phyloP scores from a whole-genome alignment of 176 grass and related monocot genomes.

The Oryza longistaminata region DNA sequence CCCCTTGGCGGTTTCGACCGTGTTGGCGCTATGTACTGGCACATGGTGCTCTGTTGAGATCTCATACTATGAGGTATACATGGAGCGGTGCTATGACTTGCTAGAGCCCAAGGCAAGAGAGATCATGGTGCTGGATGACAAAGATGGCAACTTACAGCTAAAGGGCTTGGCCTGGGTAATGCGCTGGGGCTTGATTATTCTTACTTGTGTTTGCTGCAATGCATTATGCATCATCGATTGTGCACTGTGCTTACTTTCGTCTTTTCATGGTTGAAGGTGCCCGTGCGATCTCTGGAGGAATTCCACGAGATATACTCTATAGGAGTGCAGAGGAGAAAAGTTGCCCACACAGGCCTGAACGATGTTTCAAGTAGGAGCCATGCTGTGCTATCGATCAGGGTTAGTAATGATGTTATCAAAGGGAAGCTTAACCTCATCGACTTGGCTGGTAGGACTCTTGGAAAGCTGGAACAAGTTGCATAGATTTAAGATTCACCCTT shows the following conservation, averaged over 20 bases:
- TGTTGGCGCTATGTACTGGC: slow-evolving; percentile 54
- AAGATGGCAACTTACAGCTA: slow-evolving; percentile 70
- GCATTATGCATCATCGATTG: neutral
- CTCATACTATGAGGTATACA: slow-evolving; percentile 88
- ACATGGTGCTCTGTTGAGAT: slow-evolving; percentile 63
- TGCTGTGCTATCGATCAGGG: slow-evolving; percentile 61
- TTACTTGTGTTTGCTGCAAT: slow-evolving; percentile 11
- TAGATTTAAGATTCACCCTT: slow-evolving; percentile 9
- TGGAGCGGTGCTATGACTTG: slow-evolving; percentile 91
- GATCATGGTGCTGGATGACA: slow-evolving; percentile 81
- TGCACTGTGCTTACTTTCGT: slow-evolving; percentile 12
- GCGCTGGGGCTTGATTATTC: neutral
- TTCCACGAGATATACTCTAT: slow-evolving; percentile 67
- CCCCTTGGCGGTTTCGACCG: slow-evolving; percentile 57
- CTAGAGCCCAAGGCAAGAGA: slow-evolving; percentile 87
- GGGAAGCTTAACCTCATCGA: slow-evolving; percentile 96
- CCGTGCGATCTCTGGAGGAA: slow-evolving; percentile 71
- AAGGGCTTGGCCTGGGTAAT: slow-evolving; percentile 91
- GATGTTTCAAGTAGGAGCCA: slow-evolving; percentile 87
- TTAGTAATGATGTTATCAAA: slow-evolving; percentile 55
- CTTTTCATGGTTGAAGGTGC: slow-evolving; percentile 50
- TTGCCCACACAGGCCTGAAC: slow-evolving; percentile 72
- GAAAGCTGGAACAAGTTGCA: neutral
- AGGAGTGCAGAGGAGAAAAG: slow-evolving; percentile 84
- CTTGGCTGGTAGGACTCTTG: slow-evolving; percentile 60